Conservation (phyloP, 257 asterid species). For the Nicotiana attenuata region DNA sequence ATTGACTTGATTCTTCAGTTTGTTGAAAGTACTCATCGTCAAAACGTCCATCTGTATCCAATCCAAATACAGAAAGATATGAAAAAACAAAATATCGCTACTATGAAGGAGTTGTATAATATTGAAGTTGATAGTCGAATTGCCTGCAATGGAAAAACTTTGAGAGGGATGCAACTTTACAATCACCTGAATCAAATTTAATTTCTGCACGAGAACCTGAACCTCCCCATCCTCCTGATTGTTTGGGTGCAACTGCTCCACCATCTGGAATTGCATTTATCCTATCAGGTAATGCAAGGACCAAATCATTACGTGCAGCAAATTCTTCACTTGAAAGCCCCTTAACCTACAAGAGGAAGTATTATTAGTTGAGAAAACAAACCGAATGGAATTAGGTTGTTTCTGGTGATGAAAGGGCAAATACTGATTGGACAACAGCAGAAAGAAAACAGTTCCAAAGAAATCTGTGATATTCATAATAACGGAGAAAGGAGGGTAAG, state of each 20-base stretch:
- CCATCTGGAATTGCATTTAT: constrained; percentile 94
- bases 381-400: background rate
- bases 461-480: background rate
- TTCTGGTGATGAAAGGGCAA: background rate
- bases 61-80: constrained; percentile 15
- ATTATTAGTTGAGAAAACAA: background rate
- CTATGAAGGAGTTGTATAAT: background rate
- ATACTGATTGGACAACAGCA: background rate
- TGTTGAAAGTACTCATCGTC: constrained; percentile 83
- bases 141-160: background rate
- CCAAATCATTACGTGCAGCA: constrained; percentile 81
- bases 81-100: background rate
- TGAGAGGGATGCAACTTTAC: background rate
- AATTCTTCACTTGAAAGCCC: constrained; percentile 82
- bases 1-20: constrained; percentile 81
- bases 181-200: constrained; percentile 79
- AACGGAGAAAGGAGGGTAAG: background rate
- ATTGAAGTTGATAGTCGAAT: background rate
- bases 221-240: constrained; percentile 82
- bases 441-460: background rate
- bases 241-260: constrained; percentile 70
- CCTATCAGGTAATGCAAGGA: constrained; percentile 81
- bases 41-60: constrained; percentile 63
- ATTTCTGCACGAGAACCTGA: constrained; percentile 83
- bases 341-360: constrained; percentile 47